Conservation (phyloP, 2,329 filamentous ascomycete genomes). For the Fusarium odoratissimum region DNA sequence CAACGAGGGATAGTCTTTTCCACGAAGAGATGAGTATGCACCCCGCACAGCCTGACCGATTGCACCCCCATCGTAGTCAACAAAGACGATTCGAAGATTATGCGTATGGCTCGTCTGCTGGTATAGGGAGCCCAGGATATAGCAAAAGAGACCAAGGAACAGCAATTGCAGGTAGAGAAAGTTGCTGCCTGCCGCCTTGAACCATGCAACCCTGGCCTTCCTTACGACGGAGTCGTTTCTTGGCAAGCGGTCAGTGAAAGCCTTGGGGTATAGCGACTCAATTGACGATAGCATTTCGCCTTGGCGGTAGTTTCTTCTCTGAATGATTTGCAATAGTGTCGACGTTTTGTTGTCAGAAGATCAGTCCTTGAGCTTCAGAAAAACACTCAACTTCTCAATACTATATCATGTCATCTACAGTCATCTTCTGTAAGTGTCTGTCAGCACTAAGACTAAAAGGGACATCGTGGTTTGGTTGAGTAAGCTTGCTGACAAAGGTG, state of each 20-base stretch:
- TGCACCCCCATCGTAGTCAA: conserved; percentile 42
- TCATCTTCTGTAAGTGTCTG: too few relatives aligned
- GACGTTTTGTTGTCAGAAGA: too few relatives aligned
- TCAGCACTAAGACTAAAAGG: too few relatives aligned
- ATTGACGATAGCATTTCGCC: background rate
- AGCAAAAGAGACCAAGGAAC: conserved; percentile 39
- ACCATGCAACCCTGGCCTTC: conserved; percentile 8
- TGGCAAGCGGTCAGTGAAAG: background rate
- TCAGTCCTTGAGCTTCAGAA: too few relatives aligned
- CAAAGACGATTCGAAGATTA: conserved; percentile 34
- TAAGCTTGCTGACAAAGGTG: too few relatives aligned
- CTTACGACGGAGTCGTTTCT: background rate
- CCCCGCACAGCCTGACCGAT: conserved; percentile 35
- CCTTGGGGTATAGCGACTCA: background rate
- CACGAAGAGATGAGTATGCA: conserved; percentile 31
- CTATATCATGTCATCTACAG: too few relatives aligned
- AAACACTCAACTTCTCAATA: too few relatives aligned
- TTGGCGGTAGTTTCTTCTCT: too few relatives aligned
- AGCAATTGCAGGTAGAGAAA: conserved; percentile 56
- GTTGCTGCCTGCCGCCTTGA: conserved; percentile 28
- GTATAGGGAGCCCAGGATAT: conserved; percentile 39
- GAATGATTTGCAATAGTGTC: too few relatives aligned
- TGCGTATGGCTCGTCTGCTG: conserved; percentile 31
- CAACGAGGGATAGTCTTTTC: conserved; percentile 29
- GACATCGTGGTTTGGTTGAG: too few relatives aligned